Evolutionary conservation across 768 basidiomycete genomes (phyloP).

Genomic region (Ephemerocybe angulata): DNA sequence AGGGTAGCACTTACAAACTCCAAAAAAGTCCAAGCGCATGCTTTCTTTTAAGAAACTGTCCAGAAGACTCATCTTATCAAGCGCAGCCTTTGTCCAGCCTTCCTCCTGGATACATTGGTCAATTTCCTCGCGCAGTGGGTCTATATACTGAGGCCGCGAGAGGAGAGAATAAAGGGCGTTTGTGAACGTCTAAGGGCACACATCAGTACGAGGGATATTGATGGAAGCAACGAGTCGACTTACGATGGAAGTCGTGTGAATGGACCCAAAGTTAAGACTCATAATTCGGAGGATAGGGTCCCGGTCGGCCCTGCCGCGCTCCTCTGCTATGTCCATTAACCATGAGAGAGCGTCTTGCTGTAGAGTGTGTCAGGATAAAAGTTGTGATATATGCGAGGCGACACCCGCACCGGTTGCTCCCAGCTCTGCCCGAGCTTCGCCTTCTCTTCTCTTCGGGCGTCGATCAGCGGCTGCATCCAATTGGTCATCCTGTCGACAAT

Average conservation of each 20-base stretch:
- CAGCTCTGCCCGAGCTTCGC: constrained; percentile 5
- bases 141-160: constrained; percentile 27
- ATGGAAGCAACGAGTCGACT: constrained; percentile 4
- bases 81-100: constrained; percentile 25
- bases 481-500: constrained; percentile 5
- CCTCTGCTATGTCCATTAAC: constrained; percentile 39
- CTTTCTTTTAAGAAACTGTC: constrained; percentile 17
- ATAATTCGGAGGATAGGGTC: constrained; percentile 35
- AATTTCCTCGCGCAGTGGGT: constrained; percentile 41
- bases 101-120: constrained; percentile 31
- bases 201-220: neutral
- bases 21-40: constrained; percentile 10
- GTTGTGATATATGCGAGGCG: neutral
- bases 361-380: neutral
- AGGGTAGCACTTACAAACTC: constrained; percentile 1
- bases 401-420: constrained; percentile 7
- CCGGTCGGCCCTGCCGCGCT: constrained; percentile 21
- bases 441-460: constrained; percentile 8
- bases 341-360: constrained; percentile 45
- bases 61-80: constrained; percentile 11
- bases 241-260: constrained; percentile 44
- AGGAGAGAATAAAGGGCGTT: constrained; percentile 37
- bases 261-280: constrained; percentile 39
- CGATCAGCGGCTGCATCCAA: constrained; percentile 11
- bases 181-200: constrained; percentile 29